Evolutionary conservation across 129 eudicot genomes (phyloP), one percentile per base, ranked within the genome.

Genomic region (Sambucus nigra): DNA sequence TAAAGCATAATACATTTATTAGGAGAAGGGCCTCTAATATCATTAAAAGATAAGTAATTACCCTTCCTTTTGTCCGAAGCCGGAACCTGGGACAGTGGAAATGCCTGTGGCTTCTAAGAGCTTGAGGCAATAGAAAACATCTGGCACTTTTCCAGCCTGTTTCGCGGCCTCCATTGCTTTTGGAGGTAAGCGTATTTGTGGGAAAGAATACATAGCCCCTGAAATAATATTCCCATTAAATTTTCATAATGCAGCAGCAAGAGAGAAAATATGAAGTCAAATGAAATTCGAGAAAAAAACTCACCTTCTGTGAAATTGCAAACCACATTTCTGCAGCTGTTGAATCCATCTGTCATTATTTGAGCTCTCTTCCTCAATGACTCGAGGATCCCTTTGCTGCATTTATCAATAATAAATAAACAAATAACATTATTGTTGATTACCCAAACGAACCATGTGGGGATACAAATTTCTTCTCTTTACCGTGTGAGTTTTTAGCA

Each of bases 161-260:
- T 80, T 71, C 6, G 99, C 96, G 61, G 94, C 85, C 63, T 86
- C 96, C 1, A 92, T 82, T 39, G 95, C 94, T 64, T 69, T 85
- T 61, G 91, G 95, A 66, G 99, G 99, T 59, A 91, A 75, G 49
- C 81, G 73, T 23, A 91, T 66, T 79, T 86, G 99, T 35, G 99
- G 95, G 77, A 91, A 91, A 10, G 99, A 91, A 71, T 92, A 92
- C 99, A 92, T 92, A 50, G 99, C 99, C 47, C 99, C 99, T 92
- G 72, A 19, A 63, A 23, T 38, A 29, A 46, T n/a, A 25, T 44
- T 4, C 9, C 23, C 52, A 13, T 14, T 17, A 4, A 45, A 5
- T 17, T 2, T 26, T 1, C 17, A 1, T 13, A 51, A 1, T 50
- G 7, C 15, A 5, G 0, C 11, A 25, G 38, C 15, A 14, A 18